A percentile compares a stretch with the other conserved stretches of the same genome.
Conservation (phyloP, 306 rosid species). For the Vachellia collinsii region DNA sequence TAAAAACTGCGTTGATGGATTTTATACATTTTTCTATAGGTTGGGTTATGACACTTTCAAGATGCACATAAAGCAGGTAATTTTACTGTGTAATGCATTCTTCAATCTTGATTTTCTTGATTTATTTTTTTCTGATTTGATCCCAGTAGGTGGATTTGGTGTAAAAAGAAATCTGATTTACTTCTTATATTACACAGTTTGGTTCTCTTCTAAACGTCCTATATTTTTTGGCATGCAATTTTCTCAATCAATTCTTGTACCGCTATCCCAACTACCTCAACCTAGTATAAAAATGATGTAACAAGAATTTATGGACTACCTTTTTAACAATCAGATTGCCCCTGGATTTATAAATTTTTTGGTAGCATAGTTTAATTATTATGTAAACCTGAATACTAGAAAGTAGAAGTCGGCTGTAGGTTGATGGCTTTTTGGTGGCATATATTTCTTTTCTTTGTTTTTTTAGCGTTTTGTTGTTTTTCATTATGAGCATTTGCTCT, state of each 20-base stretch:
- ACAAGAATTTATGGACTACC: background rate
- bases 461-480: background rate
- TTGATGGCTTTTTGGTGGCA: background rate
- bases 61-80: too few relatives aligned
- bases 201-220: background rate
- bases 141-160: constrained; percentile 3
- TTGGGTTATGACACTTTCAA: too few relatives aligned
- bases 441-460: background rate
- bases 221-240: too few relatives aligned
- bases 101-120: background rate
- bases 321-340: too few relatives aligned
- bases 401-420: background rate
- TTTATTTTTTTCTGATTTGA: background rate
- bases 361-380: too few relatives aligned
- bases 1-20: too few relatives aligned
- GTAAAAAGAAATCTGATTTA: background rate
- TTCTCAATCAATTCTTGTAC: too few relatives aligned
- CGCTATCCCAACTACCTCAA: too few relatives aligned
- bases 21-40: too few relatives aligned
- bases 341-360: too few relatives aligned
- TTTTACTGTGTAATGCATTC: constrained; percentile 15
- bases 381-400: background rate
- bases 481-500: background rate
- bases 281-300: background rate
- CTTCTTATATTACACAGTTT: background rate